Evolutionary conservation across 257 asterid species (phyloP).

Genomic region (Solanum okadae): DNA sequence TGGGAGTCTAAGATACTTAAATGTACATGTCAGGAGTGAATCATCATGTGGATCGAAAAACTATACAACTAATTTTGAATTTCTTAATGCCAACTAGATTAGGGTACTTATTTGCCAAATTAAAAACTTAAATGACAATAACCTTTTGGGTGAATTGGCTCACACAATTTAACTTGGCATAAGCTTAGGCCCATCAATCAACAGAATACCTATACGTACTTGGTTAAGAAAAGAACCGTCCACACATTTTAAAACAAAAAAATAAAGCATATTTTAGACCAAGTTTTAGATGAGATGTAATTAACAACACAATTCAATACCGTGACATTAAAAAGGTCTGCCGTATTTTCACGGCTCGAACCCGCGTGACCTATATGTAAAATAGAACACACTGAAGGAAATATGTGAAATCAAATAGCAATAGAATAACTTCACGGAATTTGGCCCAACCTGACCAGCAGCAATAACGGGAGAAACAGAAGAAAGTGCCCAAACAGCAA

Average conservation of each 20-base stretch:
- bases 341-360: not conserved
- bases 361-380: not conserved
- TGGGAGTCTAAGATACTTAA: not conserved
- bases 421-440: not conserved
- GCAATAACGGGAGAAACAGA: constrained; percentile 81
- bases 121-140: not conserved
- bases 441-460: constrained; percentile 39
- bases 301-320: not conserved
- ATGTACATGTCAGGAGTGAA: not conserved
- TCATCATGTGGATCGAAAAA: not conserved
- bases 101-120: not conserved
- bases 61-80: not conserved
- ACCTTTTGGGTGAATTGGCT: not conserved
- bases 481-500: constrained; percentile 77
- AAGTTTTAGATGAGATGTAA: not conserved
- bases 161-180: not conserved
- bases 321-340: not conserved
- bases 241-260: not conserved
- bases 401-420: not conserved
- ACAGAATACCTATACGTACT: not conserved
- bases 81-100: not conserved
- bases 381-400: not conserved
- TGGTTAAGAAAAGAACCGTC: not conserved
- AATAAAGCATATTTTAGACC: not conserved
- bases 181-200: not conserved